Evolutionary conservation across 768 basidiomycete species (phyloP).

Genomic region (Trametes cingulata): DNA sequence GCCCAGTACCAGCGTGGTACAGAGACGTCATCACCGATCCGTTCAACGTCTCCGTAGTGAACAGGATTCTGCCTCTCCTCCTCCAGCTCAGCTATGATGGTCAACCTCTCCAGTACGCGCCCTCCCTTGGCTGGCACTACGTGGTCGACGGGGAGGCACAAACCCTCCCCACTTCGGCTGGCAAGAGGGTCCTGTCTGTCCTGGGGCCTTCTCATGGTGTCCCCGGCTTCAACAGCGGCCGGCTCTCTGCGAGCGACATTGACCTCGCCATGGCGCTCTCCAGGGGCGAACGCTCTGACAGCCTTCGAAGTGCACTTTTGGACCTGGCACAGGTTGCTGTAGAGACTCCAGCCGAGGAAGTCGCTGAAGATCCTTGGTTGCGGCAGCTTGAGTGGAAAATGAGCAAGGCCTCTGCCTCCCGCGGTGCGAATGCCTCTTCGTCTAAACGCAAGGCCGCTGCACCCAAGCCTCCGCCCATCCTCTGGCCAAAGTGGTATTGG

Average conservation of each 20-base stretch:
- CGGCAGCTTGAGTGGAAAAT: constrained; percentile 69
- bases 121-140: constrained; percentile 70
- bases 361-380: constrained; percentile 54
- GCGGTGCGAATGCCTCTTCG: not conserved
- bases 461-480: constrained; percentile 42
- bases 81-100: constrained; percentile 63
- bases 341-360: constrained; percentile 22
- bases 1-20: constrained; percentile 56
- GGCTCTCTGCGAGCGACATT: constrained; percentile 41
- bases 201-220: constrained; percentile 50
- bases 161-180: constrained; percentile 46
- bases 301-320: constrained; percentile 39
- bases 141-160: constrained; percentile 34
- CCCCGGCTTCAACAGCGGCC: constrained; percentile 44
- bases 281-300: constrained; percentile 39
- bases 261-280: constrained; percentile 52
- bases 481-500: constrained; percentile 99
- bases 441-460: constrained; percentile 9
- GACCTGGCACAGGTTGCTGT: constrained; percentile 40
- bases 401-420: constrained; percentile 15
- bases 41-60: constrained; percentile 41
- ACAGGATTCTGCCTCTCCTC: constrained; percentile 66
- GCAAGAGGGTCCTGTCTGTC: constrained; percentile 46
- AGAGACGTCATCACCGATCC: constrained; percentile 48
- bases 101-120: constrained; percentile 55